Conservation (phyloP, 495 filamentous ascomycete genomes). For the Penicillium bialowiezense region DNA sequence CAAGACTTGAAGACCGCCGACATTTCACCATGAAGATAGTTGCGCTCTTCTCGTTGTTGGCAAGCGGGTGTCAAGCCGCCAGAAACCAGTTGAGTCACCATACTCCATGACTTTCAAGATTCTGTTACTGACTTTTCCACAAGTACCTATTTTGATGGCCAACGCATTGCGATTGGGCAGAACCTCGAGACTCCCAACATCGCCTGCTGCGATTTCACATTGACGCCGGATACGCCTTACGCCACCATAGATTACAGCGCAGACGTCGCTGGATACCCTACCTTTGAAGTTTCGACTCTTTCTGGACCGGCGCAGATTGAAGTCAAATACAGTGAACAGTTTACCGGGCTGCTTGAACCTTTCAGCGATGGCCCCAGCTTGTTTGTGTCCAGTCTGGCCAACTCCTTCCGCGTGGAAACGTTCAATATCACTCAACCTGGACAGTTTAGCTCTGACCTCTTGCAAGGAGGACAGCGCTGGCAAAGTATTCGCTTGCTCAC, state of each 20-base stretch:
- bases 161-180: too few species aligned
- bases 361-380: constrained; percentile 6
- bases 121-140: too few species aligned
- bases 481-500: constrained; percentile 3
- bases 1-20: too few species aligned
- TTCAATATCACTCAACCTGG: constrained; percentile 7
- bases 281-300: not conserved
- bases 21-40: too few species aligned
- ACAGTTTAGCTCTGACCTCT: not conserved
- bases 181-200: too few species aligned
- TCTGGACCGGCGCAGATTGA: constrained; percentile 3
- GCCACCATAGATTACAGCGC: constrained; percentile 9
- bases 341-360: not conserved
- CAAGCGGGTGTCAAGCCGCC: too few species aligned
- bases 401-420: constrained; percentile 6
- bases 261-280: constrained; percentile 8
- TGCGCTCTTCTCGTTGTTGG: too few species aligned
- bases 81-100: too few species aligned
- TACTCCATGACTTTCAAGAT: too few species aligned
- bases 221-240: not conserved
- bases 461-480: constrained; percentile 11
- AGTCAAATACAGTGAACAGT: constrained; percentile 12
- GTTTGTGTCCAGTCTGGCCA: constrained; percentile 2
- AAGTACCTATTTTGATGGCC: too few species aligned
- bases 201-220: too few species aligned